These are phyloP conservation scores for Nicotiana sylvestris DNA, from an alignment of 257 asterid species.

Conservation along the genomic window DNA sequence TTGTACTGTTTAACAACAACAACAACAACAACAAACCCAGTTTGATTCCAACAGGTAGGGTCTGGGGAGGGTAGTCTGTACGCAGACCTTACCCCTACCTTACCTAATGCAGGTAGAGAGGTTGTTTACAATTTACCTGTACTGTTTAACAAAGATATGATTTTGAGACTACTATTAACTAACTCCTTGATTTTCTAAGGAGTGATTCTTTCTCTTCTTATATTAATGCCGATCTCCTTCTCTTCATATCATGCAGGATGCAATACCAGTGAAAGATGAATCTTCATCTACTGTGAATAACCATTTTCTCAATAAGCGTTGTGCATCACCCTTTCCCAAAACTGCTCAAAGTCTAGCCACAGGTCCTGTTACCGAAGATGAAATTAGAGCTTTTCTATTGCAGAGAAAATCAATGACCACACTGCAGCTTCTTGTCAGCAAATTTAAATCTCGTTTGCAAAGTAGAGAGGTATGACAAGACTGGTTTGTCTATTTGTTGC, in stretches of 20 bases:
- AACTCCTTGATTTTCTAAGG: background rate
- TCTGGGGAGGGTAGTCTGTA: too few relatives aligned
- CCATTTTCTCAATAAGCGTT: conserved; percentile 38
- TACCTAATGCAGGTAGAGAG: too few relatives aligned
- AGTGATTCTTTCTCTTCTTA: background rate
- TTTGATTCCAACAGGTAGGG: too few relatives aligned
- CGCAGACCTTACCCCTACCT: too few relatives aligned
- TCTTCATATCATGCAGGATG: conserved; percentile 40
- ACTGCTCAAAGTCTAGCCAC: conserved; percentile 35
- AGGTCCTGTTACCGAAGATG: conserved; percentile 89
- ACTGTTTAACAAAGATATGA: background rate
- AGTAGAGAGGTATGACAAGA: conserved; percentile 57
- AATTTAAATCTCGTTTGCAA: conserved; percentile 78
- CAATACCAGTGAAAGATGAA: conserved; percentile 59
- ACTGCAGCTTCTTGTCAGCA: conserved; percentile 72
- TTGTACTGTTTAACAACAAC: too few relatives aligned
- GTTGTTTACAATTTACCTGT: background rate
- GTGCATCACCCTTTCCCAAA: conserved; percentile 27
- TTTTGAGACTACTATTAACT: background rate
- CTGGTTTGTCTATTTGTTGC: background rate
- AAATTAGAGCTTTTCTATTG: conserved; percentile 69
- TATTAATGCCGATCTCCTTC: background rate
- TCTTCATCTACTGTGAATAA: conserved; percentile 38
- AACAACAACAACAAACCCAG: too few relatives aligned
- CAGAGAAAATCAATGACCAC: conserved; percentile 73